These are phyloP conservation scores for Microbotryum silenes-acaulis DNA, from an alignment of 1,284 basidiomycete species.

Conservation along the genomic window DNA sequence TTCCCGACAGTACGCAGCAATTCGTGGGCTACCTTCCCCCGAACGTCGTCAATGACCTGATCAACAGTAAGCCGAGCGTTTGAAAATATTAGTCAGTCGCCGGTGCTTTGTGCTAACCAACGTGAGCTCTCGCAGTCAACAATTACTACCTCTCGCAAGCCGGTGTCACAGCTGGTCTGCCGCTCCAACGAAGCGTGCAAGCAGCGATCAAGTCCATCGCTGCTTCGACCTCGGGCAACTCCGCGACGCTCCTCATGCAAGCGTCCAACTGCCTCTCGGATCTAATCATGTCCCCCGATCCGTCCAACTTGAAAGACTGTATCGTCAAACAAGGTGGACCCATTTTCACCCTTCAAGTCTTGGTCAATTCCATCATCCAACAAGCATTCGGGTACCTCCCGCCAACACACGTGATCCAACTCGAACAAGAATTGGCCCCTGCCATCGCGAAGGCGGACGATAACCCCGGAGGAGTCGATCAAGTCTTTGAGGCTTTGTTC, in stretches of 20 bases:
- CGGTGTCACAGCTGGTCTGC: slow-evolving; percentile 4
- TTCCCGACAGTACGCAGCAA: slow-evolving; percentile 11
- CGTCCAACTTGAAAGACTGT: slow-evolving; percentile 3
- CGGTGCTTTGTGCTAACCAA: background rate
- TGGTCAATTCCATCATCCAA: slow-evolving; percentile 17
- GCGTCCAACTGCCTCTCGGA: slow-evolving; percentile 18
- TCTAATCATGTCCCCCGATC: slow-evolving; percentile 7
- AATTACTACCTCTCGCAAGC: slow-evolving; percentile 11
- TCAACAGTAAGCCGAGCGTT: slow-evolving; percentile 13
- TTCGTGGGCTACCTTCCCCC: slow-evolving; percentile 23
- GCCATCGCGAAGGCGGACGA: slow-evolving; percentile 6
- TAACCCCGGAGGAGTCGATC: background rate
- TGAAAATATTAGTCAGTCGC: no score
- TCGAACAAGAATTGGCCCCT: slow-evolving; percentile 13
- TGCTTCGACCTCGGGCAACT: slow-evolving; percentile 16
- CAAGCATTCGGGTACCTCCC: slow-evolving; percentile 25
- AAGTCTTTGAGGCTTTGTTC: slow-evolving; percentile 7
- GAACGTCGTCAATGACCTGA: slow-evolving; percentile 16
- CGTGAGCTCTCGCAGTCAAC: slow-evolving; percentile 1
- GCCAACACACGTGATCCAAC: slow-evolving; percentile 13
- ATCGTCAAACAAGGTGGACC: slow-evolving; percentile 5
- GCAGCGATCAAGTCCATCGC: slow-evolving; percentile 14
- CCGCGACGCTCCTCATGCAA: slow-evolving; percentile 12
- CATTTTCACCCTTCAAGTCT: slow-evolving; percentile 7
- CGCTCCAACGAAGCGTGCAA: slow-evolving; percentile 8